phyloP scores from a whole-genome alignment of 768 basidiomycete genomes.

The Naganishia friedmannii region DNA sequence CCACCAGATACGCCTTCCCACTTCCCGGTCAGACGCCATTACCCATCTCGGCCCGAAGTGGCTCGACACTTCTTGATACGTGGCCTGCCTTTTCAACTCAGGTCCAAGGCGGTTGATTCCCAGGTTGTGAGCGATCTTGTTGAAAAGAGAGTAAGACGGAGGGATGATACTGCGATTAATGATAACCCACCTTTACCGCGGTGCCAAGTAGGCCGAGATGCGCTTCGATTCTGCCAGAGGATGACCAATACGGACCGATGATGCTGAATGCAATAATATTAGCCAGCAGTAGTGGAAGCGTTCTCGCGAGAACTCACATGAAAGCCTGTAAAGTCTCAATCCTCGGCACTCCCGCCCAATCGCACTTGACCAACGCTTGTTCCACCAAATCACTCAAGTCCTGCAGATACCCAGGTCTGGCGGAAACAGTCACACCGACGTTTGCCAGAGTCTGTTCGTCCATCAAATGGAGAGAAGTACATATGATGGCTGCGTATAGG shows the following conservation, averaged over 20 bases:
- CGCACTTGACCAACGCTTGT: constrained; percentile 21
- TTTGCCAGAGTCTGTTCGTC: constrained; percentile 10
- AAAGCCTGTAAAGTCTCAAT: constrained; percentile 26
- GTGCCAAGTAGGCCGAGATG: constrained; percentile 22
- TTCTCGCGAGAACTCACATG: constrained; percentile 14
- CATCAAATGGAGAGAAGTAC: constrained; percentile 25
- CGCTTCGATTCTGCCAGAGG: constrained; percentile 18
- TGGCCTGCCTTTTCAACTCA: constrained; percentile 3
- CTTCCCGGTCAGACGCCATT: constrained; percentile 23
- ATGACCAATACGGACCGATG: constrained; percentile 24
- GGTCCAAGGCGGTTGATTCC: constrained; percentile 25
- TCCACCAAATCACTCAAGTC: constrained; percentile 25
- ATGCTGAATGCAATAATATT: constrained; percentile 3
- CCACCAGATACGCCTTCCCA: constrained; percentile 26
- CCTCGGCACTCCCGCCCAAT: constrained; percentile 25
- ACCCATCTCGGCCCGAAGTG: constrained; percentile 27
- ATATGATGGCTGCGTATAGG: constrained; percentile 23
- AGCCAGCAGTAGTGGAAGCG: not conserved
- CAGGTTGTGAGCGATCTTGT: constrained; percentile 25
- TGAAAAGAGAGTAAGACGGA: too few species aligned
- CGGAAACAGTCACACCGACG: constrained; percentile 1
- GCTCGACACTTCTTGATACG: not conserved
- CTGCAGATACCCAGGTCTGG: not conserved
- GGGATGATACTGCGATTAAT: too few species aligned
- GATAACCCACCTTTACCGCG: constrained; percentile 14